A percentile compares a stretch with the other conserved stretches of the same genome.
Conservation (phyloP, 2,329 filamentous ascomycete species). For the Cordyceps cicadae region DNA sequence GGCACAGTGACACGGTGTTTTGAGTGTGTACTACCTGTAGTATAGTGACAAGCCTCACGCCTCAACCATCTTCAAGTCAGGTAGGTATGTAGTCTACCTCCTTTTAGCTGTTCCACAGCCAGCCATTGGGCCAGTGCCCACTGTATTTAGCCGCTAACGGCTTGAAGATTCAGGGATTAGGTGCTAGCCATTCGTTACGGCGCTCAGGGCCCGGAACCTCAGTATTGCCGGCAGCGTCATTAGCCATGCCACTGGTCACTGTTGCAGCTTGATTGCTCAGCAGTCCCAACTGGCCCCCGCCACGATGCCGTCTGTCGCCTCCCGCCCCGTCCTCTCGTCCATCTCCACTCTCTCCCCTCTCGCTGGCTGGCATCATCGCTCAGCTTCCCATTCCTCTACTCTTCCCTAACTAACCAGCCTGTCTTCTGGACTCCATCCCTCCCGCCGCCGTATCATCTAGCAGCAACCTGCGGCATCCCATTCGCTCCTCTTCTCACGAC, state of each 20-base stretch:
- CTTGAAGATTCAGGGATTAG: background rate
- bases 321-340: background rate
- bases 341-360: constrained; percentile 10
- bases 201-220: background rate
- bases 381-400: constrained; percentile 9
- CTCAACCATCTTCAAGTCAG: background rate
- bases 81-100: no score
- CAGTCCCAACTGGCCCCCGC: no score
- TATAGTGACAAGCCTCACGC: no score
- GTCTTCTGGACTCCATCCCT: background rate
- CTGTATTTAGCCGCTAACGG: background rate
- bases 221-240: background rate
- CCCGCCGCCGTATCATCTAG: background rate
- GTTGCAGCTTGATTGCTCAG: constrained; percentile 4
- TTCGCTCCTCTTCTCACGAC: background rate
- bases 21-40: no score
- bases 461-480: background rate
- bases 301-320: background rate
- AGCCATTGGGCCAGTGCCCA: background rate
- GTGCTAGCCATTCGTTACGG: no score
- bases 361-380: constrained; percentile 1
- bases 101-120: background rate
- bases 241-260: background rate
- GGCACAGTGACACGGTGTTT: no score
- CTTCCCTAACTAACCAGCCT: background rate